phyloP scores from a whole-genome alignment of 2,329 filamentous ascomycete genomes.

The Pseudopyricularia javanii region DNA sequence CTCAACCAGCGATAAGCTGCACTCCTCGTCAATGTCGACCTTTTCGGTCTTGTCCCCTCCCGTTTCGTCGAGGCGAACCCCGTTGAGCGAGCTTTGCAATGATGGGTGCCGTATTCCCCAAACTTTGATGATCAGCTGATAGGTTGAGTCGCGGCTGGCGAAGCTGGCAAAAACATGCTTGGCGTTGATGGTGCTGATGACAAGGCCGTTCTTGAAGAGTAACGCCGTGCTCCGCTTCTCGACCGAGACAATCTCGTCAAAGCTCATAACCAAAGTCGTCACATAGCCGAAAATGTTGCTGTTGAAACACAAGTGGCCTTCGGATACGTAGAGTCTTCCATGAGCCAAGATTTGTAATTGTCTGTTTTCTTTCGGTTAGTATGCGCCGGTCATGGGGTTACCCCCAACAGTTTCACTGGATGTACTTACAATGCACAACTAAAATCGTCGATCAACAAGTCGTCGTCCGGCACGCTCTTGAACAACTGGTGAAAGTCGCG shows the following conservation, averaged over 20 bases:
- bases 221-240: slow-evolving; percentile 95
- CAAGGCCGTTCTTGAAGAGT: slow-evolving; percentile 92
- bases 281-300: slow-evolving; percentile 99
- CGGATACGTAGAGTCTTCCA: slow-evolving; percentile 87
- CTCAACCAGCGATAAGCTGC: slow-evolving; percentile 11
- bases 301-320: slow-evolving; percentile 95
- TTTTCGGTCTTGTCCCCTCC: slow-evolving; percentile 90
- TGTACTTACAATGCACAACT: slow-evolving; percentile 61
- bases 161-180: slow-evolving; percentile 95
- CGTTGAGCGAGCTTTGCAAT: slow-evolving; percentile 81
- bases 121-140: slow-evolving; percentile 93
- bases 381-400: too few relatives aligned
- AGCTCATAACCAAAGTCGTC: slow-evolving; percentile 93
- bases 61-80: slow-evolving; percentile 67
- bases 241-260: slow-evolving; percentile 92
- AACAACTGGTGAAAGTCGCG: slow-evolving; percentile 89
- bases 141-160: slow-evolving; percentile 86
- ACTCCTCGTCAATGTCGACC: slow-evolving; percentile 39
- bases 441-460: slow-evolving; percentile 97
- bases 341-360: slow-evolving; percentile 93
- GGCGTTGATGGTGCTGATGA: slow-evolving; percentile 90
- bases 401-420: background rate
- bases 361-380: background rate
- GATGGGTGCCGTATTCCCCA: slow-evolving; percentile 96
- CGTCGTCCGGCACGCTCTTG: slow-evolving; percentile 93